These are phyloP conservation scores for Pythium inflatum DNA, from an alignment of 352 stramenopile species.

Conservation along the genomic window DNA sequence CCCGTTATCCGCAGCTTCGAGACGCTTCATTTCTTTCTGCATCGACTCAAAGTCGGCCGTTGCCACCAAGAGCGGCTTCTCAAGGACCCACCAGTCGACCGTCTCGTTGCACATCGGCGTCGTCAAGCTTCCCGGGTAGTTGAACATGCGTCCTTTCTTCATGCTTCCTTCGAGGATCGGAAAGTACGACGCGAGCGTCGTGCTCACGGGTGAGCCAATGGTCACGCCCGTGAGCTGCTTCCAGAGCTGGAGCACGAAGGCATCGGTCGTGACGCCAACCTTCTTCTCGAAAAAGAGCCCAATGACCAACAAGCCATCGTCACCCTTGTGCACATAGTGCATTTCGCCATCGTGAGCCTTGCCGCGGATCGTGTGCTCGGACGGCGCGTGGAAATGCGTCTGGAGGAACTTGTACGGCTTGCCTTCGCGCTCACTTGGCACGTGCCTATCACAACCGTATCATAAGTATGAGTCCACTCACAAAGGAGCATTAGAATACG, in stretches of 20 bases:
- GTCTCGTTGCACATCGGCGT: conserved; percentile 37
- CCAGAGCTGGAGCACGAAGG: conserved; percentile 19
- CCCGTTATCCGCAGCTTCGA: too few relatives aligned
- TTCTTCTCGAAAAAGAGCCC: conserved; percentile 32
- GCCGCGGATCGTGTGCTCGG: conserved; percentile 49
- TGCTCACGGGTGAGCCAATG: background rate
- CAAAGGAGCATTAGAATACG: background rate
- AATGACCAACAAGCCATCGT: conserved; percentile 31
- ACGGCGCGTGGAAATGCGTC: conserved; percentile 42
- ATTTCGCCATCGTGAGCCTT: conserved; percentile 42
- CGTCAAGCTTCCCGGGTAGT: conserved; percentile 35
- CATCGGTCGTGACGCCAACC: conserved; percentile 10
- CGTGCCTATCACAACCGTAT: background rate
- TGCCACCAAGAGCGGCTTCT: conserved; percentile 20
- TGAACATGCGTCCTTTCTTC: conserved; percentile 21
- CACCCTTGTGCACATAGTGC: conserved; percentile 47
- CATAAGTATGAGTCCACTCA: background rate
- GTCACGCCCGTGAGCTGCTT: conserved; percentile 8
- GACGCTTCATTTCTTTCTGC: conserved; percentile 11
- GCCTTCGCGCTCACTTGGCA: conserved; percentile 25
- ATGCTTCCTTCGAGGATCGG: conserved; percentile 7
- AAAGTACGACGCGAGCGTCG: conserved; percentile 10
- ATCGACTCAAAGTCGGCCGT: conserved; percentile 27
- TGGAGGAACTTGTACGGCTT: conserved; percentile 36
- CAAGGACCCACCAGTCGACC: conserved; percentile 41